Base-by-base conservation (phyloP, 1,139 yeast genomes). In the Kazachstania sp. region DNA sequence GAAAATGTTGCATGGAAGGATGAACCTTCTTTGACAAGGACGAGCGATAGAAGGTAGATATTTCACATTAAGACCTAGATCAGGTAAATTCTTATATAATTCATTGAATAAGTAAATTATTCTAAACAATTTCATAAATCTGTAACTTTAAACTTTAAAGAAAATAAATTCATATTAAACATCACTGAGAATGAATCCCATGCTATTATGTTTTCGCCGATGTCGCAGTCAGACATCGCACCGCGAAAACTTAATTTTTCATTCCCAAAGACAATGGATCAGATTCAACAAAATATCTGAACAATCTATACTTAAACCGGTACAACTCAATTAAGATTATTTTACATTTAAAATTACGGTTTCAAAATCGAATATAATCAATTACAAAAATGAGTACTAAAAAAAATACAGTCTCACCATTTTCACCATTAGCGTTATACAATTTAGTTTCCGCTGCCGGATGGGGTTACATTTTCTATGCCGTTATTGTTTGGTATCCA, bases 391-490 rank as follows among this genome's bases (percentile, higher is more conserved):
- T 8, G 15, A 32, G 15, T 16, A 15, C 19, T n/a, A 32, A 32
- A 32, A 15, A 16, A n/a, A 15, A 55, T 43, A 30, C 51, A 6
- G 44, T 42, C 6, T 52, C 62, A 15, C 53, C 56, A 32, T 51
- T 52, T 20, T 52, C 59, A 39, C 62, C 59, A 23, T 52, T 69
- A 39, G 64, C 69, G 1, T 45, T 59, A n/a, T 87, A 86, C 70
- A 87, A 88, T 67, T 71, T 76, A n/a, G 52, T 76, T 12, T 80
- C 92, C 7, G 82, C 82, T 0, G 63, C 75, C 9, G 70, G 84
- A 13, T 88, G 96, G 97, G 68, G 71, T 0, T 72, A 75, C 30
- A 77, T 86, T 4, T 62, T 79, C 29, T 61, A 65, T 45, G 78
- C 78, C 46, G 72, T 80, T 11, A 55, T 75, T 36, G 63, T 68